Percentiles rank a stretch among this genome's conserved stretches.
phyloP scores from a whole-genome alignment of 1,139 yeast species.

The Yamadazyma atmosphaerica region DNA sequence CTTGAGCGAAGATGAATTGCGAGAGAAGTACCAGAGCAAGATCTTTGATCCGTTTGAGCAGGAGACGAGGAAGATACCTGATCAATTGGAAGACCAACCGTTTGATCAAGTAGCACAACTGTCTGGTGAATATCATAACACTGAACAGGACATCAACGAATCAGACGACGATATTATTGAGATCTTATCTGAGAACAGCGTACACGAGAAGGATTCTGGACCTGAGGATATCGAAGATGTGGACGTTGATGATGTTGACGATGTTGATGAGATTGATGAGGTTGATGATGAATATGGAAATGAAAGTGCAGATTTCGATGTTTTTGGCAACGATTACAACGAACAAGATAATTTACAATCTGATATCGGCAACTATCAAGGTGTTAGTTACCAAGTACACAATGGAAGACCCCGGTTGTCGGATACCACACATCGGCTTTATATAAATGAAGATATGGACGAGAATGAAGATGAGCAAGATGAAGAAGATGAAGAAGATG shows the following conservation, averaged over 20 bases:
- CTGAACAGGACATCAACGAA: too few relatives aligned
- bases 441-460: not conserved
- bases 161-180: constrained; percentile 7
- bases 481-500: constrained; percentile 21
- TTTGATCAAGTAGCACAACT: too few relatives aligned
- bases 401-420: constrained; percentile 8
- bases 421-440: not conserved
- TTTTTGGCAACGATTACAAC: not conserved
- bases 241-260: too few relatives aligned
- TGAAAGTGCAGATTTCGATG: too few relatives aligned
- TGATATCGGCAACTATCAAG: not conserved
- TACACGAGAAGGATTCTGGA: constrained; percentile 2
- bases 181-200: constrained; percentile 4
- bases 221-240: constrained; percentile 9
- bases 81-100: constrained; percentile 2
- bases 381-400: constrained; percentile 1
- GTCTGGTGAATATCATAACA: too few relatives aligned
- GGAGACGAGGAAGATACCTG: not conserved
- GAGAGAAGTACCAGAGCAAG: constrained; percentile 25
- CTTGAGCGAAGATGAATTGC: constrained; percentile 27
- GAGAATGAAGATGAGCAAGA: constrained; percentile 14
- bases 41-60: constrained; percentile 26
- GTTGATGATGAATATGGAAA: too few relatives aligned
- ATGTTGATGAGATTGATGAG: too few relatives aligned
- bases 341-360: not conserved